phyloP scores from a whole-genome alignment of 176 grass and related monocot species.

The Eragrostis curvula region DNA sequence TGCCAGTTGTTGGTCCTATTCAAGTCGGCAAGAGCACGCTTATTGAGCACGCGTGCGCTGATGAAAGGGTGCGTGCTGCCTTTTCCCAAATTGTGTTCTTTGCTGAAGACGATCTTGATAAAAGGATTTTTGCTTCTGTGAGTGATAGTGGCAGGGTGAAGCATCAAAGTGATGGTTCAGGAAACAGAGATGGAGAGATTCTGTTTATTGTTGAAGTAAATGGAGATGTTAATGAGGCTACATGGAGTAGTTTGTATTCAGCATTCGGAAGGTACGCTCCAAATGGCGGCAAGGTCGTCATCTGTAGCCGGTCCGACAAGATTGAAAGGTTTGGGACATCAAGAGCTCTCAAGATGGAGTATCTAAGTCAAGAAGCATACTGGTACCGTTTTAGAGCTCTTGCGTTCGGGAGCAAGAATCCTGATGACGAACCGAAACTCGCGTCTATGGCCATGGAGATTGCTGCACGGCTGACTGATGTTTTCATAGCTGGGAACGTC shows the following conservation, averaged over 20 bases:
- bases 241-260: neutral
- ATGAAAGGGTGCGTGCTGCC: slow-evolving; percentile 20
- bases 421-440: too few relatives aligned
- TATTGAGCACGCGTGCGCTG: neutral
- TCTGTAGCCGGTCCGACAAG: neutral
- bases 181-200: neutral
- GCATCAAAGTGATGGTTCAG: neutral
- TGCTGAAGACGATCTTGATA: neutral
- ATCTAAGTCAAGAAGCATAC: too few relatives aligned
- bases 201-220: neutral
- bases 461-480: too few relatives aligned
- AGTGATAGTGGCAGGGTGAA: neutral
- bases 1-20: slow-evolving; percentile 8
- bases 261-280: neutral
- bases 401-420: too few relatives aligned
- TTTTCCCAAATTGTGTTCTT: neutral
- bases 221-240: neutral
- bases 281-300: neutral
- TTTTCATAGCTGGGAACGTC: too few relatives aligned
- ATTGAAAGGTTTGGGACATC: too few relatives aligned
- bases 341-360: too few relatives aligned
- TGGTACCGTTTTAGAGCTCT: too few relatives aligned
- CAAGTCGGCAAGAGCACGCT: slow-evolving; percentile 39
- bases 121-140: neutral
- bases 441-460: too few relatives aligned